Evolutionary conservation across 2,329 filamentous ascomycete genomes (phyloP).

Genomic region (Hirsutella rhossiliensis): DNA sequence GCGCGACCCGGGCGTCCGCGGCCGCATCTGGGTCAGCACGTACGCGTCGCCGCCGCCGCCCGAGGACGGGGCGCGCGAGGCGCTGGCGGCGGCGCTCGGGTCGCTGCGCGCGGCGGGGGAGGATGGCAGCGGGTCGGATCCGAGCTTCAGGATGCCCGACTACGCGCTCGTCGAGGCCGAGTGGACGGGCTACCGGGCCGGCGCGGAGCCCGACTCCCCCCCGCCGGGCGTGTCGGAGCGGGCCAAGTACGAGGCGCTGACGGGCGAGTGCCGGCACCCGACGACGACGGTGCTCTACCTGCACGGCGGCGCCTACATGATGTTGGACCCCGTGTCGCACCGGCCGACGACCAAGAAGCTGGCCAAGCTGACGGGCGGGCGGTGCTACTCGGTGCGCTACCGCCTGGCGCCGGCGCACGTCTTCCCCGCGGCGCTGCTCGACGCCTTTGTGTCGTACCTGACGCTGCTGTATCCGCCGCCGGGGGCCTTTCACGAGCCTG

Average conservation of each 20-base stretch:
- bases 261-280: constrained; percentile 51
- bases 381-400: constrained; percentile 63
- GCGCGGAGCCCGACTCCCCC: constrained; percentile 34
- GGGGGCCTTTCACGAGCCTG: constrained; percentile 52
- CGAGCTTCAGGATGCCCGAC: constrained; percentile 30
- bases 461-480: constrained; percentile 59
- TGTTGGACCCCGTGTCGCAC: constrained; percentile 59
- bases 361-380: constrained; percentile 53
- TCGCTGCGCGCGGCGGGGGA: constrained; percentile 3
- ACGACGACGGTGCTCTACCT: constrained; percentile 59
- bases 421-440: constrained; percentile 63
- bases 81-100: constrained; percentile 42
- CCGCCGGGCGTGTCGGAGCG: constrained; percentile 43
- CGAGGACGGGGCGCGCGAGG: constrained; percentile 42
- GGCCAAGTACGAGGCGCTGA: constrained; percentile 53
- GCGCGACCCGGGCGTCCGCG: constrained; percentile 58
- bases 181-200: constrained; percentile 60
- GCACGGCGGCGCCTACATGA: constrained; percentile 64
- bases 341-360: constrained; percentile 46
- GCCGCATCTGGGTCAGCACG: constrained; percentile 69
- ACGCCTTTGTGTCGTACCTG: constrained; percentile 62
- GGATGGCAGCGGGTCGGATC: constrained; percentile 2
- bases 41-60: constrained; percentile 50
- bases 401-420: constrained; percentile 62
- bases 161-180: constrained; percentile 52